Evolutionary conservation across 805 yeast species (phyloP).

Genomic region (Osmozyma mogii): DNA sequence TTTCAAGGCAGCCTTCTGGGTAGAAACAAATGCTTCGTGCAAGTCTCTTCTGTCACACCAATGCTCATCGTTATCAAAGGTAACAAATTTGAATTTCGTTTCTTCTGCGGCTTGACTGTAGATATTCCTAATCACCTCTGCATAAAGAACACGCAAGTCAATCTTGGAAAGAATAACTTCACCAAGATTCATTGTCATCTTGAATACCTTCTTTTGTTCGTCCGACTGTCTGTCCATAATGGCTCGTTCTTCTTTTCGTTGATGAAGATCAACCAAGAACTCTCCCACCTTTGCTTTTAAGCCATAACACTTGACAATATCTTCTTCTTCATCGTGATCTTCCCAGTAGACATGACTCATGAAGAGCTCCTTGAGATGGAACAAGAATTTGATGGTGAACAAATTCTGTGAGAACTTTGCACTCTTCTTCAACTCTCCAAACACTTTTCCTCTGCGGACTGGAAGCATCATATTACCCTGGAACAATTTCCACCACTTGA

Average conservation of each 20-base stretch:
- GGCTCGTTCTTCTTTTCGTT: slow-evolving; percentile 29
- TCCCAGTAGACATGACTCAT: slow-evolving; percentile 68
- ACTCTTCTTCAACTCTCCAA: slow-evolving; percentile 41
- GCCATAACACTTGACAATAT: slow-evolving; percentile 56
- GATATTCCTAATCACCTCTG: slow-evolving; percentile 31
- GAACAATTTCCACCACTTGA: slow-evolving; percentile 81
- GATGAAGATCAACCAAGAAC: slow-evolving; percentile 34
- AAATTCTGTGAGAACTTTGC: slow-evolving; percentile 70
- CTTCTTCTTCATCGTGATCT: slow-evolving; percentile 43
- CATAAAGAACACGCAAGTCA: slow-evolving; percentile 53
- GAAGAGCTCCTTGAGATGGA: slow-evolving; percentile 64
- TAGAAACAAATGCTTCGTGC: slow-evolving; percentile 45
- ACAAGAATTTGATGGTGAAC: slow-evolving; percentile 70
- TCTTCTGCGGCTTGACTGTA: slow-evolving; percentile 10
- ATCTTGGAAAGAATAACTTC: slow-evolving; percentile 47
- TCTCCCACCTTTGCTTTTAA: slow-evolving; percentile 39
- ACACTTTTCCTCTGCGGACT: slow-evolving; percentile 64
- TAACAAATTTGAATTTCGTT: slow-evolving; percentile 15
- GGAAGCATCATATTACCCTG: slow-evolving; percentile 76
- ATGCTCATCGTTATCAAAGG: slow-evolving; percentile 45
- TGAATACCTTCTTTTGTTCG: slow-evolving; percentile 40
- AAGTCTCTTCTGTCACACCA: slow-evolving; percentile 64
- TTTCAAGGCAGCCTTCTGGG: slow-evolving; percentile 29
- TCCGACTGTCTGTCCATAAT: slow-evolving; percentile 38
- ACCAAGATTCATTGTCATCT: slow-evolving; percentile 60